Base-by-base conservation (phyloP, 306 rosid species). In the Vigna radiata region DNA sequence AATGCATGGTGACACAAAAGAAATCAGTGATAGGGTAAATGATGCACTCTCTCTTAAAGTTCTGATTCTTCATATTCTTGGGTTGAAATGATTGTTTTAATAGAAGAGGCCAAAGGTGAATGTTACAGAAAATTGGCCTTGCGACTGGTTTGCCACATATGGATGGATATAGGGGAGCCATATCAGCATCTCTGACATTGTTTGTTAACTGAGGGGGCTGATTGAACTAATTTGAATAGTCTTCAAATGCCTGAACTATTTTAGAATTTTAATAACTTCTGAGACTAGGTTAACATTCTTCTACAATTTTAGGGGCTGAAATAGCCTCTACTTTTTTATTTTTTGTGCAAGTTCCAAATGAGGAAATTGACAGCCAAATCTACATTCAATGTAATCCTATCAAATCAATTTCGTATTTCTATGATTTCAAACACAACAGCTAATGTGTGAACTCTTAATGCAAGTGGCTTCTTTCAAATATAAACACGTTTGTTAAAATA, bases 351-450 rank as follows among this genome's bases (percentile, higher is more conserved):
- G 8, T 33, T 62, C 70, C 10, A 49, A 14, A 14, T 1, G 2
- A 7, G 16, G 70, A 33, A 70, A 44, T 31, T 62, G 53, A 19
- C 12, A 18, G 10, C 46, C 12, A 58, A 27, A 74, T 61, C 79
- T n/a, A 58, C 52, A 37, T 43, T 58, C 44, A 23, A 43, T 60
- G 39, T 11, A 48, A 50, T 49, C n/a, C 5, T 49, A 43, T 58
- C 53, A 54, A 41, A 43, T 61, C 21, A 7, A 46, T 37, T 73
- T 43, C 61, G 33, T 21, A 76, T 27, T 37, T 66, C 3, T 9
- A 11, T 76, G 55, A 52, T 53, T 37, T 21, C 66, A 65, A 76
- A 76, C 53, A 65, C 55, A 48, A 60, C 17, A 47, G 50, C 1
- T 21, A 60, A 23, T 62, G n/a, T 8, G 46, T 8, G 3, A 14